Conservation (phyloP, 1,139 yeast species). For the Taiozyma sp. region DNA sequence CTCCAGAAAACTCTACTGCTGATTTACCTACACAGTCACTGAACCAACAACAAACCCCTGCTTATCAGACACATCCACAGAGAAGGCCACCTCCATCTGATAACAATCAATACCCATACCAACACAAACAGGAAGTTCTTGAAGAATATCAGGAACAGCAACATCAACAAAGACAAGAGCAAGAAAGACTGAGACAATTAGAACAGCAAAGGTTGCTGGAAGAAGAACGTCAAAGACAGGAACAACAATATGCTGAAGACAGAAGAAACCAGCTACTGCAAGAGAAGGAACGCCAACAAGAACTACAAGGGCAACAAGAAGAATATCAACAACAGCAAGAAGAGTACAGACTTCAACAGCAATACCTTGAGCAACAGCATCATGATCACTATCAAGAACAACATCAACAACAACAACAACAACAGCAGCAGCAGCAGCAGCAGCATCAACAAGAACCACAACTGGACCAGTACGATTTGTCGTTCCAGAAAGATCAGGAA, state of each 20-base stretch:
- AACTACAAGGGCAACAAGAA: conserved; percentile 5
- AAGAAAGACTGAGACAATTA: conserved; percentile 12
- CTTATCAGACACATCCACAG: conserved; percentile 7
- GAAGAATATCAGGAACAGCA: not conserved
- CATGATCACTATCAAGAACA: conserved; percentile 6
- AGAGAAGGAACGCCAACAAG: conserved; percentile 17
- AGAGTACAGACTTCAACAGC: conserved; percentile 1
- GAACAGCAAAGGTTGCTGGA: conserved; percentile 21
- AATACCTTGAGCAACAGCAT: conserved; percentile 12
- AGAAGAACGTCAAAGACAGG: conserved; percentile 15
- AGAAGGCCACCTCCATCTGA: conserved; percentile 15
- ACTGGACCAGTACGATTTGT: conserved; percentile 9
- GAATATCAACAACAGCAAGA: conserved; percentile 5
- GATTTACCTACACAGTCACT: conserved; percentile 14
- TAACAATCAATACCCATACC: conserved; percentile 8
- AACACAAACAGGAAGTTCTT: conserved; percentile 2
- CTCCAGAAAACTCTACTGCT: conserved; percentile 1
- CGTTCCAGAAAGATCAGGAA: conserved; percentile 17
- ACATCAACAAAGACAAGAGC: conserved; percentile 13
- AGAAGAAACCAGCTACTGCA: conserved; percentile 25
- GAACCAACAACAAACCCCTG: conserved; percentile 10
- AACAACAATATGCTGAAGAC: conserved; percentile 11
- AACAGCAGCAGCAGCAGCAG: conserved; percentile 18
- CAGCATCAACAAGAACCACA: conserved; percentile 16
- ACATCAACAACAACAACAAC: conserved; percentile 16